These are phyloP conservation scores for Diaporthe amygdali DNA, from an alignment of 2,329 filamentous ascomycete genomes.

Conservation along the genomic window DNA sequence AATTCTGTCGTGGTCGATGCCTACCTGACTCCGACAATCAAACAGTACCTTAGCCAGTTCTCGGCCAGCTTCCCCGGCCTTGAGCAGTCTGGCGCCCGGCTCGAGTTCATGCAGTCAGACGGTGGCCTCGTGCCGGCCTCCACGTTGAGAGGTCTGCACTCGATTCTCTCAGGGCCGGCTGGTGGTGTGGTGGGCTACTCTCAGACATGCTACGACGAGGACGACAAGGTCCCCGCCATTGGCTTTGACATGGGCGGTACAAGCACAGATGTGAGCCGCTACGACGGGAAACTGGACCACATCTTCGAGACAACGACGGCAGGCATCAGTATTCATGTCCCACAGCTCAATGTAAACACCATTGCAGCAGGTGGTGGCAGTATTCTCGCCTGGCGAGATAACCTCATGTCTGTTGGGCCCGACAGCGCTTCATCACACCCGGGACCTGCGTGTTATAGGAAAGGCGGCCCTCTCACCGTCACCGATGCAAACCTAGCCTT, in stretches of 20 bases:
- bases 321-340: constrained; percentile 15
- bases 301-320: constrained; percentile 23
- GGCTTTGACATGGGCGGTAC: constrained; percentile 22
- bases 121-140: constrained; percentile 5
- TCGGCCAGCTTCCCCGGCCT: constrained; percentile 77
- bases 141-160: constrained; percentile 4
- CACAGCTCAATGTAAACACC: constrained; percentile 20
- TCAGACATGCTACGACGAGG: not conserved
- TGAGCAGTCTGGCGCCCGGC: constrained; percentile 69
- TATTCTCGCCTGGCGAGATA: constrained; percentile 17
- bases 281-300: constrained; percentile 17
- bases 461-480: constrained; percentile 18
- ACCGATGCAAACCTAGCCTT: constrained; percentile 17
- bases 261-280: constrained; percentile 18
- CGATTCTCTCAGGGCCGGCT: constrained; percentile 19
- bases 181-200: constrained; percentile 20
- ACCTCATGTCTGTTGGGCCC: constrained; percentile 13
- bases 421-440: constrained; percentile 9
- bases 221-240: not conserved
- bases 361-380: constrained; percentile 15
- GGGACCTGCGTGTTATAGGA: constrained; percentile 16
- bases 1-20: constrained; percentile 77
- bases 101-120: constrained; percentile 90
- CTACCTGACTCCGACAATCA: constrained; percentile 75
- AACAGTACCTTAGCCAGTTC: constrained; percentile 73